Evolutionary conservation across 371 early-diverging fungal genomes (phyloP).

Genomic region (Mortierella polycephala): DNA sequence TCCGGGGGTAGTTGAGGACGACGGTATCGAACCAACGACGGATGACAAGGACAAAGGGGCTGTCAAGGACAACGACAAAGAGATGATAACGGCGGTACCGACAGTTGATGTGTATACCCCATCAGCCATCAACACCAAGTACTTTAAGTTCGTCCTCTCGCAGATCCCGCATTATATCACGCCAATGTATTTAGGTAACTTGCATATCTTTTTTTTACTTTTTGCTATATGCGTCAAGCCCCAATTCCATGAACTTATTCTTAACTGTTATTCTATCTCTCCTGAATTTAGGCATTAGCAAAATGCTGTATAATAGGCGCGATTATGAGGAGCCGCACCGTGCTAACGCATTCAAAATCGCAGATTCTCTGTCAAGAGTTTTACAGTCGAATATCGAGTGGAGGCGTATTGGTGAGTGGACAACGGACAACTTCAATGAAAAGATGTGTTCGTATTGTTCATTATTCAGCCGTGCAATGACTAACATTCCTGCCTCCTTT

Average conservation of each 20-base stretch:
- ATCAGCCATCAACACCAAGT: conserved; percentile 74
- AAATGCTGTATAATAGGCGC: conserved; percentile 73
- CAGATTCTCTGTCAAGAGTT: conserved; percentile 62
- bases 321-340: conserved; percentile 63
- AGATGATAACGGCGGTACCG: conserved; percentile 40
- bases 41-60: conserved; percentile 31
- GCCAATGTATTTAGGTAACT: conserved; percentile 74
- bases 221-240: background rate
- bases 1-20: conserved; percentile 30
- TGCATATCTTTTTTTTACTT: background rate
- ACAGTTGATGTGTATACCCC: conserved; percentile 63
- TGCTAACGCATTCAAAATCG: conserved; percentile 68
- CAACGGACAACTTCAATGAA: too few relatives aligned
- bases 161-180: conserved; percentile 75
- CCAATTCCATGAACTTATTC: too few relatives aligned
- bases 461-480: too few relatives aligned
- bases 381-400: conserved; percentile 66
- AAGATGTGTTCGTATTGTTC: too few relatives aligned
- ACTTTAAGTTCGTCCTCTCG: conserved; percentile 71
- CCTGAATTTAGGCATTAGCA: conserved; percentile 64
- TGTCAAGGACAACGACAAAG: conserved; percentile 12
- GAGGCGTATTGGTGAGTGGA: conserved; percentile 48
- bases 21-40: conserved; percentile 18
- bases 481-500: background rate
- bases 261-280: background rate